Percentiles rank a stretch among this genome's conserved stretches.
These are phyloP conservation scores for Pedinophyceae sp. DNA, from an alignment of 139 green algal species.

Conservation along the genomic window DNA sequence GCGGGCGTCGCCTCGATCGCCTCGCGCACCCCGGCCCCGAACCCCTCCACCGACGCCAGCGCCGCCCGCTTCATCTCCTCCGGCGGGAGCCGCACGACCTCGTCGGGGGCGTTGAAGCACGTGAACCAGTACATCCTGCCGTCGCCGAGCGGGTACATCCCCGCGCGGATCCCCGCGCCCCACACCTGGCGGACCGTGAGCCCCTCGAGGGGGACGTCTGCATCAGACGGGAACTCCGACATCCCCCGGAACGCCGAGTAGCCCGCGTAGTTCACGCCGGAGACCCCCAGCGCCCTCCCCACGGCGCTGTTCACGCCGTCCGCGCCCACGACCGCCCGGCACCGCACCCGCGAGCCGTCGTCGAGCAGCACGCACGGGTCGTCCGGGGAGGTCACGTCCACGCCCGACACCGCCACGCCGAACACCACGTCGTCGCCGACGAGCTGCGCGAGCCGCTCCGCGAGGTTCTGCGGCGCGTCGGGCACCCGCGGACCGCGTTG, in stretches of 20 bases:
- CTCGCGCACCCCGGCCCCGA: conserved; percentile 21
- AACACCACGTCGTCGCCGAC: conserved; percentile 25
- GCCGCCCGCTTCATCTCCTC: conserved; percentile 22
- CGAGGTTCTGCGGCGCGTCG: conserved; percentile 26
- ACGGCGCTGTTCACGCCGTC: conserved; percentile 35
- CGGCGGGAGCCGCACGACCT: neutral
- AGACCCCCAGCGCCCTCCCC: conserved; percentile 15
- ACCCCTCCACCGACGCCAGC: conserved; percentile 22
- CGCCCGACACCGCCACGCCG: conserved; percentile 7
- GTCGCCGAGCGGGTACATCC: conserved; percentile 47
- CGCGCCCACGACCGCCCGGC: conserved; percentile 32
- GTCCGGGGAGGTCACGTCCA: neutral
- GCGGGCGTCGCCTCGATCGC: conserved; percentile 21
- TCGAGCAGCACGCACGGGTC: conserved; percentile 11
- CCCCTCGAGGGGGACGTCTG: conserved; percentile 4
- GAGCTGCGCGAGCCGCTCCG: conserved; percentile 13
- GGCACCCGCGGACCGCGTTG: too few relatives aligned
- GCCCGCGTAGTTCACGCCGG: conserved; percentile 24
- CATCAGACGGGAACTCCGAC: conserved; percentile 9
- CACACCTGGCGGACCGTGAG: conserved; percentile 28
- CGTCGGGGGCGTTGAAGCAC: conserved; percentile 22
- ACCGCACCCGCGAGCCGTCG: conserved; percentile 13
- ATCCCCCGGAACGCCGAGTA: conserved; percentile 33
- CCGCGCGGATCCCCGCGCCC: conserved; percentile 31
- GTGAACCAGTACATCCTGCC: conserved; percentile 52